These are phyloP conservation scores for Hypocreales sp. DNA, from an alignment of 2,329 filamentous ascomycete species.

Conservation along the genomic window DNA sequence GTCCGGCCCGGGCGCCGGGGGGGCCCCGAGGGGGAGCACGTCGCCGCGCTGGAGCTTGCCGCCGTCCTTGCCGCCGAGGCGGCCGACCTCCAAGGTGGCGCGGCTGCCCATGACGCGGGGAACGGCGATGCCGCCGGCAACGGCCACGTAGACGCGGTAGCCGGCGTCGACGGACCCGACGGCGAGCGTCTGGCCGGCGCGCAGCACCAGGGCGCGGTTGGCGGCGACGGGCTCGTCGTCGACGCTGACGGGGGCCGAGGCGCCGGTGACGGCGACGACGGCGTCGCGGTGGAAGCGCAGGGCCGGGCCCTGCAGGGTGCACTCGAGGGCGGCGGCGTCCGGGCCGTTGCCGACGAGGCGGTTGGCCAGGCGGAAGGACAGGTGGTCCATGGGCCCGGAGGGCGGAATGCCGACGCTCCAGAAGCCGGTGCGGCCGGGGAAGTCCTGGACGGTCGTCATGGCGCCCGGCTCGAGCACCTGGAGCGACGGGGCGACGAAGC, in stretches of 20 bases:
- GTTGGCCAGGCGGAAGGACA: conserved; percentile 19
- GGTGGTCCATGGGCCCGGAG: conserved; percentile 24
- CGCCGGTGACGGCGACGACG: conserved; percentile 18
- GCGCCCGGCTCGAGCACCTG: conserved; percentile 20
- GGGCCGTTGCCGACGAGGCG: conserved; percentile 15
- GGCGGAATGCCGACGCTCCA: conserved; percentile 24
- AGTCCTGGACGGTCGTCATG: conserved; percentile 24
- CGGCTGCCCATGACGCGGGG: conserved; percentile 17
- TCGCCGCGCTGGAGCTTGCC: conserved; percentile 15
- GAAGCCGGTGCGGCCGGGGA: conserved; percentile 19
- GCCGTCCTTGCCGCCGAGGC: conserved; percentile 18
- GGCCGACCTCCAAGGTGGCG: conserved; percentile 15
- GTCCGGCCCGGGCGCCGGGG: too few species aligned
- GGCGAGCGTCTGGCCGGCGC: conserved; percentile 10
- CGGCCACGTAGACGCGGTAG: conserved; percentile 16
- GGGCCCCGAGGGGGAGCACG: conserved; percentile 9
- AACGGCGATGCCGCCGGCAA: conserved; percentile 18
- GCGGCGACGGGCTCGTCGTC: conserved; percentile 7
- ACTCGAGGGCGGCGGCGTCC: conserved; percentile 17
- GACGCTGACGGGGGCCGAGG: conserved; percentile 9
- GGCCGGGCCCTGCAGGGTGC: conserved; percentile 16
- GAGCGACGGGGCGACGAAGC: conserved; percentile 11
- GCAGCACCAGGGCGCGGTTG: conserved; percentile 10
- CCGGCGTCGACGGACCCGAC: conserved; percentile 13
- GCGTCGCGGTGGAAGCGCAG: conserved; percentile 17